Base-by-base conservation (phyloP, 176 grass and related monocot genomes). In the Avena sativa region DNA sequence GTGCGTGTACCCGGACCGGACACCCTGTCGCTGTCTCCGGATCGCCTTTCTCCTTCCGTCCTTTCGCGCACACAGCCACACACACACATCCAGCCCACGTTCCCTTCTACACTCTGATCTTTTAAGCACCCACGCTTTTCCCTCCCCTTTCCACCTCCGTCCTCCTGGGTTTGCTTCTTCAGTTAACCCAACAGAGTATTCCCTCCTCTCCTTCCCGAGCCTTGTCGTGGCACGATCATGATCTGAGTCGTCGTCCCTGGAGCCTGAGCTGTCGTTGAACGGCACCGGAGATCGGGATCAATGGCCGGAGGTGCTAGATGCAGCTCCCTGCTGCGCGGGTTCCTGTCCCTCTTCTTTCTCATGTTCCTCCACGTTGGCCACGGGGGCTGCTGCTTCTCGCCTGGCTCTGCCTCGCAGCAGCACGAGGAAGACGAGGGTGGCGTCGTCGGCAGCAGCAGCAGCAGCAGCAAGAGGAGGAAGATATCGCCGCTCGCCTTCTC, bases 381-480 rank as follows among this genome's bases (percentile, higher is more conserved):
- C 53, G 76, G 79, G 53, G 55, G 92, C 66, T 92, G 85, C 93
- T 95, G 91, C 85, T 92, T 93, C 88, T 86, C 89, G 17, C 70
- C 78, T 0, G 20, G 56, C 2, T n/a, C 86, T 3, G 17, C 79
- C 12, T 4, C 57, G 19, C 86, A 70, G 67, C 11, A 43, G 49
- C 58, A 50, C 10, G 89, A 91, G 32, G 80, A 87, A 3, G 86
- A 90, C 4, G 57, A 88, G 12, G 76, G 38, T 3, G 25, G 63
- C n/a, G 57, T 16, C 15, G 9, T 2, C 13, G 62, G 74, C 43
- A 25, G 78, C 6, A 73, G 79, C 67, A 79, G 61, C 43, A 25
- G 78, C 6, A 79, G 79, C 74, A 81, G 61, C 83, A 97, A 91
- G 86, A 90, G 90, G 92, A 92, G 90, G 86, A 97, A 93, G 92